phyloP scores from a whole-genome alignment of 1,139 yeast genomes.

The Pichia sp. region DNA sequence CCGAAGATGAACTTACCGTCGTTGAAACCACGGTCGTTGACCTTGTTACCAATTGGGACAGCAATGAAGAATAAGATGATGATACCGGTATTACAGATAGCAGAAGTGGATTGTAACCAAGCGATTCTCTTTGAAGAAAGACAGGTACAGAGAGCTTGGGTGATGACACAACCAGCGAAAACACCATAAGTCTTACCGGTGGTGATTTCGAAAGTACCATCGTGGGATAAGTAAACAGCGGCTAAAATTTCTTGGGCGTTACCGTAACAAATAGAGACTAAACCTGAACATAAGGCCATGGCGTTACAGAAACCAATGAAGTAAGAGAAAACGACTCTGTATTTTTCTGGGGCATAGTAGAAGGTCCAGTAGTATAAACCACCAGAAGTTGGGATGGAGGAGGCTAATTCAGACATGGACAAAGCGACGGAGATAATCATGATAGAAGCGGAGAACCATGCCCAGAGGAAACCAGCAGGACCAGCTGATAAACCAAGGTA shows the following conservation, averaged over 20 bases:
- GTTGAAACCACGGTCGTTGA: slow-evolving; percentile 35
- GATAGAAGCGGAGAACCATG: slow-evolving; percentile 56
- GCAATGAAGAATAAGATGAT: slow-evolving; percentile 64
- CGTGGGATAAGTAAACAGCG: slow-evolving; percentile 46
- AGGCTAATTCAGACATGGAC: slow-evolving; percentile 60
- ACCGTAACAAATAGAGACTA: slow-evolving; percentile 59
- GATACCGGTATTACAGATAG: slow-evolving; percentile 51
- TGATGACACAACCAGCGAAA: slow-evolving; percentile 48
- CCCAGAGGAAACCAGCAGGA: slow-evolving; percentile 61
- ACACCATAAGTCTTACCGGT: slow-evolving; percentile 52
- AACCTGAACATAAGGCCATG: slow-evolving; percentile 54
- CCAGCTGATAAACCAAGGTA: slow-evolving; percentile 46
- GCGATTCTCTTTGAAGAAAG: slow-evolving; percentile 54
- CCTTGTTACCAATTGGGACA: slow-evolving; percentile 52
- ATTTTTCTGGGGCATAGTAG: slow-evolving; percentile 50
- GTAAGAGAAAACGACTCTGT: slow-evolving; percentile 46
- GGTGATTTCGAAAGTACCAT: slow-evolving; percentile 48
- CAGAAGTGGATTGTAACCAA: slow-evolving; percentile 58
- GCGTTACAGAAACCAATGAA: slow-evolving; percentile 61
- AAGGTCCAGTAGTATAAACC: slow-evolving; percentile 62
- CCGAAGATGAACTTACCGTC: slow-evolving; percentile 54
- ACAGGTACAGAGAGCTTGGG: slow-evolving; percentile 47
- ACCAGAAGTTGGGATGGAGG: slow-evolving; percentile 70
- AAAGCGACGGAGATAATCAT: slow-evolving; percentile 51
- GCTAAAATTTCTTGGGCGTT: slow-evolving; percentile 54